Conservation (phyloP, 169 alveolate species). For the Cyclospora cayetanensis region DNA sequence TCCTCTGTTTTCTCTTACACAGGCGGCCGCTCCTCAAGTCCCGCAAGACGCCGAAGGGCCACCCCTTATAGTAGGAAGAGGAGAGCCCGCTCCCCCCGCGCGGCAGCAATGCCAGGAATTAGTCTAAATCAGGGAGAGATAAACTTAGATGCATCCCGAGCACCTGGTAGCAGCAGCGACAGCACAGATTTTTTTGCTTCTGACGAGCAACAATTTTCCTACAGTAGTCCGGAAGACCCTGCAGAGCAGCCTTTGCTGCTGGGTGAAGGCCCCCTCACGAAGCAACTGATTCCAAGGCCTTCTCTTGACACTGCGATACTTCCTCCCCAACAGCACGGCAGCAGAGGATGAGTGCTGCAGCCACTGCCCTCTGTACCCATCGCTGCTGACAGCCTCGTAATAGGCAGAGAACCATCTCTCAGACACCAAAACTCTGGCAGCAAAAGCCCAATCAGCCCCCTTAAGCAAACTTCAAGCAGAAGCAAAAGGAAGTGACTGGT, state of each 20-base stretch:
- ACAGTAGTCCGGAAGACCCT: too few relatives aligned
- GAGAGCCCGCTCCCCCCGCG: conserved; percentile 37
- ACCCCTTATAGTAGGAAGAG: conserved; percentile 49
- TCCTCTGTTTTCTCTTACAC: too few relatives aligned
- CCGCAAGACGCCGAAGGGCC: conserved; percentile 49
- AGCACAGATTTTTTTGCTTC: neutral
- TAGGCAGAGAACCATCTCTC: too few relatives aligned
- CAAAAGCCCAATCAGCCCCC: conserved; percentile 12
- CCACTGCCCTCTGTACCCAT: too few relatives aligned
- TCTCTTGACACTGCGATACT: neutral
- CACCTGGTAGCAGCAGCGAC: too few relatives aligned
- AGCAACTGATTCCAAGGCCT: conserved; percentile 12
- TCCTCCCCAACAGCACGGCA: neutral
- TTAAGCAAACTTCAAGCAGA: neutral
- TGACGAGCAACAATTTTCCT: neutral
- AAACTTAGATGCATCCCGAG: too few relatives aligned
- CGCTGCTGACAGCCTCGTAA: too few relatives aligned
- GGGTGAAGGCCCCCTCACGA: conserved; percentile 31
- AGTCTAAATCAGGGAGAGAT: too few relatives aligned
- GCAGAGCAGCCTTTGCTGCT: neutral
- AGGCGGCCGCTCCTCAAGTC: conserved; percentile 39
- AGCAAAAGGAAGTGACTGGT: neutral
- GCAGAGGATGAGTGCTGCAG: neutral
- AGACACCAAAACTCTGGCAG: neutral
- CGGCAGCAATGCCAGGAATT: conserved; percentile 1